Conservation (phyloP, 805 yeast genomes). For the Kodamaea kaohsiungensis region DNA sequence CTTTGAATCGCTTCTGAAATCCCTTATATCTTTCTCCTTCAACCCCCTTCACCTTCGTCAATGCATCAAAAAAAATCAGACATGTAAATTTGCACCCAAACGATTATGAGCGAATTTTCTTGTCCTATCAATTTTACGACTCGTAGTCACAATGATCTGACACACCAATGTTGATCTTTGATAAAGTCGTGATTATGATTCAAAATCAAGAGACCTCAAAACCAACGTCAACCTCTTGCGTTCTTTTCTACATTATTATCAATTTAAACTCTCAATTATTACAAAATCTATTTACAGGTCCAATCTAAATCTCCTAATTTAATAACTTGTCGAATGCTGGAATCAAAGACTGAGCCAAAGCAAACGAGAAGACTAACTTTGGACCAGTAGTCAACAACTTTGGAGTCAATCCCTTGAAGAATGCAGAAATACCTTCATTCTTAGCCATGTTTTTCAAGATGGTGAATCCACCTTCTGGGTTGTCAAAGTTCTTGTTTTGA, state of each 20-base stretch:
- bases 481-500: constrained; percentile 93
- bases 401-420: constrained; percentile 96
- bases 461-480: constrained; percentile 90
- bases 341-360: constrained; percentile 93
- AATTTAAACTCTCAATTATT: background rate
- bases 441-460: constrained; percentile 90
- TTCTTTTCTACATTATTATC: background rate
- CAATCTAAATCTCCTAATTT: constrained; percentile 21
- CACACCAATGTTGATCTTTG: too few relatives aligned
- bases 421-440: constrained; percentile 86
- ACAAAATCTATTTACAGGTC: constrained; percentile 3
- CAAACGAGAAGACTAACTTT: constrained; percentile 96
- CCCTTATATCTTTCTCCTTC: too few relatives aligned
- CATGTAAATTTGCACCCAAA: too few relatives aligned
- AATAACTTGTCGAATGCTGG: constrained; percentile 88
- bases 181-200: too few relatives aligned
- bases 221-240: background rate
- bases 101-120: too few relatives aligned
- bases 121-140: background rate
- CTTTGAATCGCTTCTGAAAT: too few relatives aligned
- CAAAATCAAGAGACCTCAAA: too few relatives aligned
- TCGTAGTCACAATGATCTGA: background rate
- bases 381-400: constrained; percentile 98
- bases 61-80: too few relatives aligned
- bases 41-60: too few relatives aligned